These are phyloP conservation scores for Mrakia blollopis DNA, from an alignment of 768 basidiomycete species.

Conservation along the genomic window DNA sequence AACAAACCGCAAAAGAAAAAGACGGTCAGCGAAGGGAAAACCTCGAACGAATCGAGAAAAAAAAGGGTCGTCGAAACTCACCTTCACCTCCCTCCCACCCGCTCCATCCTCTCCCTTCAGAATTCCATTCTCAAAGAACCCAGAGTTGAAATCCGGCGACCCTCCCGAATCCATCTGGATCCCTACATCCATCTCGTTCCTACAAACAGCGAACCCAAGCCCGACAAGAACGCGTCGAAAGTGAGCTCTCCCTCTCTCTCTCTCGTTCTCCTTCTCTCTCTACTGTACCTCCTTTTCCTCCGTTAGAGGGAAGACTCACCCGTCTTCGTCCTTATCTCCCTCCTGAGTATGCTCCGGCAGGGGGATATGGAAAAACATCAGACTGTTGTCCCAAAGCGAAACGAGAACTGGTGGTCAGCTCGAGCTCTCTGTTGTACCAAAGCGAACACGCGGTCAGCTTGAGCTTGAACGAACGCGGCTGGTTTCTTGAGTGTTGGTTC, in stretches of 20 bases:
- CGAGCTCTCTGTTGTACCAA: too few species aligned
- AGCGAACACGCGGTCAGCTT: too few species aligned
- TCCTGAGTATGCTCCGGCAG: slow-evolving; percentile 52
- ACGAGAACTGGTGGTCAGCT: too few species aligned
- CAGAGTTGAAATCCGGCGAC: slow-evolving; percentile 52
- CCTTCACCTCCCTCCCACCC: slow-evolving; percentile 65
- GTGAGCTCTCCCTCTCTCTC: neutral
- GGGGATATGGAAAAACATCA: slow-evolving; percentile 98
- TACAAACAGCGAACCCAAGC: slow-evolving; percentile 43
- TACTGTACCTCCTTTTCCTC: neutral
- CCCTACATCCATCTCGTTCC: slow-evolving; percentile 66
- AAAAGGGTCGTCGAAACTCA: neutral
- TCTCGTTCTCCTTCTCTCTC: too few species aligned
- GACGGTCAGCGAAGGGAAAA: slow-evolving; percentile 32
- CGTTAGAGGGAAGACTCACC: neutral
- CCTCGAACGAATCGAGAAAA: neutral
- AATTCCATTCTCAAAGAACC: slow-evolving; percentile 79
- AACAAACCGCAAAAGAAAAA: slow-evolving; percentile 30
- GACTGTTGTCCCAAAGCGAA: too few species aligned
- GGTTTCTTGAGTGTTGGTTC: slow-evolving; percentile 68
- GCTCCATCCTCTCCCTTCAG: slow-evolving; percentile 56
- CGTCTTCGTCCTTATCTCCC: slow-evolving; percentile 13
- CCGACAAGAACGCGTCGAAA: neutral
- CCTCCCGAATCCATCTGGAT: slow-evolving; percentile 50
- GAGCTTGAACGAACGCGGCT: too few species aligned